phyloP scores from a whole-genome alignment of 345 rosid genomes.

The Draba incana region DNA sequence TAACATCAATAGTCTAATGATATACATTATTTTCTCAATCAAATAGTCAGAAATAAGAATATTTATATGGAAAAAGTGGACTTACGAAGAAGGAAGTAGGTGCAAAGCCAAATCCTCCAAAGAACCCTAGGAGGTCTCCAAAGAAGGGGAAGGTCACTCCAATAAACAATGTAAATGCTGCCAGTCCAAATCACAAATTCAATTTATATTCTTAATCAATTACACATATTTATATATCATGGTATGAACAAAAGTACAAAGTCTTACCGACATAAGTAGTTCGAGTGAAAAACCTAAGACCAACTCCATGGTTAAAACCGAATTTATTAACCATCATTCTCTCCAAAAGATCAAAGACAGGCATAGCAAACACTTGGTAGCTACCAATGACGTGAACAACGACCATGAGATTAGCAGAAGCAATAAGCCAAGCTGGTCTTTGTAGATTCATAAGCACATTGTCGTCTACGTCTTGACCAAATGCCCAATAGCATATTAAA shows the following conservation, averaged over 20 bases:
- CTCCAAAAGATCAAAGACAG: constrained; percentile 82
- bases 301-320: constrained; percentile 60
- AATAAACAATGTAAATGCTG: constrained; percentile 82
- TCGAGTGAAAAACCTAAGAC: constrained; percentile 65
- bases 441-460: constrained; percentile 69
- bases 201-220: background rate
- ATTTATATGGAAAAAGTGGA: constrained; percentile 4
- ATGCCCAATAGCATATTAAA: constrained; percentile 78
- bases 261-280: constrained; percentile 83
- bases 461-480: constrained; percentile 80
- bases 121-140: constrained; percentile 95
- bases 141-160: constrained; percentile 95
- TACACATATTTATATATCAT: background rate
- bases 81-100: constrained; percentile 94
- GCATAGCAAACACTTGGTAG: constrained; percentile 97
- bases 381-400: constrained; percentile 95
- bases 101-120: constrained; percentile 96
- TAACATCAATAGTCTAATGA: too few relatives aligned
- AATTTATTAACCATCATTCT: constrained; percentile 54
- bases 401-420: constrained; percentile 92
- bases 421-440: constrained; percentile 85
- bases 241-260: background rate
- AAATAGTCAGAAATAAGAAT: too few relatives aligned
- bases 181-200: constrained; percentile 16
- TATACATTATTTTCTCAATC: too few relatives aligned